Base-by-base conservation (phyloP, 169 alveolate genomes). In the Eimeria necatrix region DNA sequence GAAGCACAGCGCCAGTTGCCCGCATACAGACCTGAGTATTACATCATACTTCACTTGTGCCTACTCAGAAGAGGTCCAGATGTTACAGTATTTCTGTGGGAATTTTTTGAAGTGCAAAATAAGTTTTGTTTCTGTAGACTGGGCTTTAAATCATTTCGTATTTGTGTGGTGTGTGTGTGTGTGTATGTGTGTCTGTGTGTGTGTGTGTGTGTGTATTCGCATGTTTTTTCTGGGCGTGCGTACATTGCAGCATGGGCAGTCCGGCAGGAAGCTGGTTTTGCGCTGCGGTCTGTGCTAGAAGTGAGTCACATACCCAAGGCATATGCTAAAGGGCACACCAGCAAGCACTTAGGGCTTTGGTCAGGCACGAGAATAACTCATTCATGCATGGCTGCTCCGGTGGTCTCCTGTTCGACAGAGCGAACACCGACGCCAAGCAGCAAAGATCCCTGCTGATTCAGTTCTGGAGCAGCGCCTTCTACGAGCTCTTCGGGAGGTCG, bases 161-260 rank as follows among this genome's bases (percentile, higher is more conserved):
- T 32, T 0, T 32, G 41, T 32, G 41, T 32, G 41, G 41, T 32
- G 41, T 32, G 41, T 32, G 41, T 32, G 41, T 32, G 41, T 32
- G 41, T 32, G 41, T 32, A 2, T 32, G 41, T 32, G 41, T 32
- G 41, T 32, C 3, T 32, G 41, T 32, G 41, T 32, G 41, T 32
- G 41, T 32, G 41, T 32, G 41, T 32, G 41, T 32, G 41, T 32
- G 41, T 32, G 41, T 32, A 0, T 32, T 32, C 41, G 41, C 41
- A 2, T 32, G 41, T 2, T 32, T 32, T 32, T 0, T 32, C 3
- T 32, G 41, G 41, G 41, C 41, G 41, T 32, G 68, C 68, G 20
- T 18, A 56, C 68, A 56, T 46, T 85, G 93, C 93, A 85, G 93
- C 93, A 16, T 85, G 93, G 93, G 93, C 93, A 8, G 93, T 85